Conservation (phyloP, 2,329 filamentous ascomycete species). For the Cryphonectria carpinicola region DNA sequence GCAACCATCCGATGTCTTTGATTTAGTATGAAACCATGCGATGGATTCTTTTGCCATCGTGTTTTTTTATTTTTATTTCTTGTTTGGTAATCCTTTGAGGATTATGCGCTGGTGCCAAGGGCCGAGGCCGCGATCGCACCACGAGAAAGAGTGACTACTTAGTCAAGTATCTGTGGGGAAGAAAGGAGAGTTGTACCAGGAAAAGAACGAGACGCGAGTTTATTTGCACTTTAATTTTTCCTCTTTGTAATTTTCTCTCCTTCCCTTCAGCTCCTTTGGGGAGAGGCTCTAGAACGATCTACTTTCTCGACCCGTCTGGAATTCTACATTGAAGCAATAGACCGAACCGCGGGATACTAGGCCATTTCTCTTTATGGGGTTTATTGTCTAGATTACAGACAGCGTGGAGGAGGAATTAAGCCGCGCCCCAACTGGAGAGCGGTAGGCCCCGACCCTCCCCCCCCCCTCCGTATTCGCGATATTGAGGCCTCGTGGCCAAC, state of each 20-base stretch:
- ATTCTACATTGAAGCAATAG: no score
- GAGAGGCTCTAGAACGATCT: background rate
- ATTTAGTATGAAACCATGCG: background rate
- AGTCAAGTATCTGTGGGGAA: background rate
- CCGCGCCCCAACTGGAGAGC: background rate
- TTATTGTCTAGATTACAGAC: background rate
- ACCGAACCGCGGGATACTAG: no score
- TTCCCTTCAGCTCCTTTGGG: no score
- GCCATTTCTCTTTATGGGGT: no score
- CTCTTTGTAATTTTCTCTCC: no score
- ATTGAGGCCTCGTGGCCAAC: background rate
- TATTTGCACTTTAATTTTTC: background rate
- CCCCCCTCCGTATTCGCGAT: background rate
- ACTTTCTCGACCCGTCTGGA: background rate
- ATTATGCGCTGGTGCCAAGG: background rate
- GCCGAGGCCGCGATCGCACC: background rate
- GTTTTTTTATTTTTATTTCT: background rate
- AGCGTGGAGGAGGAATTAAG: background rate
- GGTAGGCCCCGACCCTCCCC: no score
- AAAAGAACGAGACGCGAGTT: background rate
- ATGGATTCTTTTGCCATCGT: background rate
- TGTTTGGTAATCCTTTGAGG: no score
- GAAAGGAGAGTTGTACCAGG: background rate
- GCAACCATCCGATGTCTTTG: background rate
- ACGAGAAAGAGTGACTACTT: background rate